Evolutionary conservation across 305 asterid species (phyloP).

Genomic region (Ilex paraguariensis): DNA sequence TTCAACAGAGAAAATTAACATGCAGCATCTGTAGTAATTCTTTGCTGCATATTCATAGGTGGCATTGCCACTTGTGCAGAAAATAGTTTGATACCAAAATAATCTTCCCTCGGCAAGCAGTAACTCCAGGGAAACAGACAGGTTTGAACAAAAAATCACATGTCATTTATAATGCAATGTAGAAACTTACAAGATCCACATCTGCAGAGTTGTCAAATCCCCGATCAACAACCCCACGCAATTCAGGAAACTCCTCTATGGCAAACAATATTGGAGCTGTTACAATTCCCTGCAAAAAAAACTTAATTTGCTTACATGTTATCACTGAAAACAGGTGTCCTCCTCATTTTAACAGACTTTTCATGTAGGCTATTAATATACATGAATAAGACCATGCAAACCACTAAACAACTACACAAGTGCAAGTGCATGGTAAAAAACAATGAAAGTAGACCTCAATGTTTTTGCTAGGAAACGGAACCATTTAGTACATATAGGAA

Average conservation of each 20-base stretch:
- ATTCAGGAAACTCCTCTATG: constrained; percentile 85
- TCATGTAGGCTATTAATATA: background rate
- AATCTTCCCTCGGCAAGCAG: too few relatives aligned
- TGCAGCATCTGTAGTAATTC: too few relatives aligned
- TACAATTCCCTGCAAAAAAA: constrained; percentile 54
- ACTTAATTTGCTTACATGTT: background rate
- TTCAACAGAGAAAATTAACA: too few relatives aligned
- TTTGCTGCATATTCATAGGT: too few relatives aligned
- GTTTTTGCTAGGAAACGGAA: too few relatives aligned
- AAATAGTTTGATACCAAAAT: too few relatives aligned
- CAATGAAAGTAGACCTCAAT: background rate
- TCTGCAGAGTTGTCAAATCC: constrained; percentile 76
- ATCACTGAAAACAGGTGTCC: background rate
- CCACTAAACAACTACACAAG: too few relatives aligned
- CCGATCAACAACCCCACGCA: constrained; percentile 53
- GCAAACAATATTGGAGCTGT: constrained; percentile 95
- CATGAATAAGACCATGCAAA: background rate
- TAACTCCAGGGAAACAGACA: too few relatives aligned
- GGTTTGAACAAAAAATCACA: too few relatives aligned
- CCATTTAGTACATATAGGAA: too few relatives aligned
- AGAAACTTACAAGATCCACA: constrained; percentile 64
- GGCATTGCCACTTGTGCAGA: too few relatives aligned
- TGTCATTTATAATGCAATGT: background rate
- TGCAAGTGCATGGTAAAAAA: background rate
- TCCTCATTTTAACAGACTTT: background rate